phyloP scores from a whole-genome alignment of 164 flowering plant species.

The Vitis labrusca region DNA sequence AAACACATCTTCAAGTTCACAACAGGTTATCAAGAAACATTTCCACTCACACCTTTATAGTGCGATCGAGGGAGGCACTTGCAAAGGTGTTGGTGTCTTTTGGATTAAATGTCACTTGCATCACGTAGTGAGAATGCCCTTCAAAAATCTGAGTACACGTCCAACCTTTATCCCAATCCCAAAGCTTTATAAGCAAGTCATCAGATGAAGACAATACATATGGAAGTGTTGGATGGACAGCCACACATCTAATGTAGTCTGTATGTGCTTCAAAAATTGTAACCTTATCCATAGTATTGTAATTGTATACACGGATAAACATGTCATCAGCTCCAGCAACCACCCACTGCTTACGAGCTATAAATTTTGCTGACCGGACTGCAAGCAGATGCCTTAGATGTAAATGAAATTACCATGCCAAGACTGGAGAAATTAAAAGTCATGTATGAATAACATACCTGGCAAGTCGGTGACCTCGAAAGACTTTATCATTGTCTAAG shows the following conservation, averaged over 20 bases:
- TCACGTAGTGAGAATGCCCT: slow-evolving; percentile 97
- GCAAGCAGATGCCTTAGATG: slow-evolving; percentile 16
- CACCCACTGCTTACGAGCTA: slow-evolving; percentile 92
- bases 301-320: slow-evolving; percentile 94
- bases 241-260: slow-evolving; percentile 86
- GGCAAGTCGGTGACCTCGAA: slow-evolving; percentile 95
- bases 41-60: slow-evolving; percentile 64
- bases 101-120: slow-evolving; percentile 96
- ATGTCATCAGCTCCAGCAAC: slow-evolving; percentile 98
- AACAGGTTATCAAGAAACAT: background rate
- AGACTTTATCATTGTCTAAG: slow-evolving; percentile 82
- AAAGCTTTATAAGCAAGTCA: slow-evolving; percentile 91
- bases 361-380: slow-evolving; percentile 93
- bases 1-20: no score
- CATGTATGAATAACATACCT: slow-evolving; percentile 38
- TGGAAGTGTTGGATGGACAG: slow-evolving; percentile 91
- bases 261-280: slow-evolving; percentile 93
- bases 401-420: background rate
- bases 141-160: slow-evolving; percentile 83
- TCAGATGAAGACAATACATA: slow-evolving; percentile 91
- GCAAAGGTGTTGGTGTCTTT: slow-evolving; percentile 96
- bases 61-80: slow-evolving; percentile 97
- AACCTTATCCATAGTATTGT: slow-evolving; percentile 92
- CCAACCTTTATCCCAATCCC: slow-evolving; percentile 99
- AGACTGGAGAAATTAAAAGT: background rate